Evolutionary conservation across 2,329 filamentous ascomycete species (phyloP).

Genomic region (Coniochaeta prunicola): DNA sequence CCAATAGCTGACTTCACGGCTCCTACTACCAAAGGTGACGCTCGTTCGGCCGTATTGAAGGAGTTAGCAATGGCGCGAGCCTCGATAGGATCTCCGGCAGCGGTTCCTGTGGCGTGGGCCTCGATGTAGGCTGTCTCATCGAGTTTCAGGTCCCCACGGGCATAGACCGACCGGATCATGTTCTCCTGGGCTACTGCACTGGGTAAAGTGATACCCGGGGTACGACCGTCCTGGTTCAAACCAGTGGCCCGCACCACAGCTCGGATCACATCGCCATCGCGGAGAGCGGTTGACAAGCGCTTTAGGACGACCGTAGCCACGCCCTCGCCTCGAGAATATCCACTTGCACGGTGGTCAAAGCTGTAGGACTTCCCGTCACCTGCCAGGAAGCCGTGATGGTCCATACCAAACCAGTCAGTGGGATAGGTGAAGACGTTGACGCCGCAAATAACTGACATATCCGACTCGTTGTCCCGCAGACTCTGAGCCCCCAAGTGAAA

Average conservation of each 20-base stretch:
- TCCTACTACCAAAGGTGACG: constrained; percentile 10
- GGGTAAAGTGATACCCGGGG: constrained; percentile 19
- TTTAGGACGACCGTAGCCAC: constrained; percentile 44
- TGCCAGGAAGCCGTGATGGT: constrained; percentile 6
- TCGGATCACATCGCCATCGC: constrained; percentile 27
- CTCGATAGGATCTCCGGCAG: constrained; percentile 19
- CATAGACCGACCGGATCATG: constrained; percentile 21
- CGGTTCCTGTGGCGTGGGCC: constrained; percentile 30
- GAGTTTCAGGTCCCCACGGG: constrained; percentile 16
- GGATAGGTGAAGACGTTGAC: background rate
- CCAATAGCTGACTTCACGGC: constrained; percentile 18
- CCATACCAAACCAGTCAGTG: background rate
- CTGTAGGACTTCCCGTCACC: constrained; percentile 12
- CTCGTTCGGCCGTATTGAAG: background rate
- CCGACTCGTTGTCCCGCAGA: constrained; percentile 14
- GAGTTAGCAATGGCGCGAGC: constrained; percentile 8
- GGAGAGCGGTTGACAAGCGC: constrained; percentile 35
- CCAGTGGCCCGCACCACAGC: constrained; percentile 25
- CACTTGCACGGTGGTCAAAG: constrained; percentile 34
- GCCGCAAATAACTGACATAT: background rate
- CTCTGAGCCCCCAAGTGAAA: constrained; percentile 19
- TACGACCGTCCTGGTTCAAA: constrained; percentile 21
- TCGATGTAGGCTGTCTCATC: constrained; percentile 21
- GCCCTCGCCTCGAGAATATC: constrained; percentile 47
- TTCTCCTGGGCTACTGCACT: constrained; percentile 20